These are phyloP conservation scores for Gypsophila paniculata DNA, from an alignment of 179 eudicot species.

Conservation along the genomic window DNA sequence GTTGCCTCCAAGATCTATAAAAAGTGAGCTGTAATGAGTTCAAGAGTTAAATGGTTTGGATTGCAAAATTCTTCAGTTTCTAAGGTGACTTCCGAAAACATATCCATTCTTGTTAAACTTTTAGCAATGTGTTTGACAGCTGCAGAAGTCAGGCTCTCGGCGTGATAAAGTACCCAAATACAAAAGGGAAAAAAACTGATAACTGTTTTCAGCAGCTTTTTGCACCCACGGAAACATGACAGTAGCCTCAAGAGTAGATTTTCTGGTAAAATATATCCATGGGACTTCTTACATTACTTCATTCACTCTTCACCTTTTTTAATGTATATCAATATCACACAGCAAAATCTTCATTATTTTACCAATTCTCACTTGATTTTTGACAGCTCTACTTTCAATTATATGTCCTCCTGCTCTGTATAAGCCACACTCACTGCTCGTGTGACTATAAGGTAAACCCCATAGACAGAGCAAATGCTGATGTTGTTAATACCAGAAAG, in stretches of 20 bases:
- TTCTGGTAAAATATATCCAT: neutral
- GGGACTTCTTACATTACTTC: neutral
- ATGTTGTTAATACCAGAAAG: neutral
- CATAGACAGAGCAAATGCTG: neutral
- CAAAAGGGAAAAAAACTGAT: neutral
- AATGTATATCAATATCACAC: too few relatives aligned
- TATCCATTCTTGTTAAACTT: neutral
- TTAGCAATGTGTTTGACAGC: slow-evolving; percentile 8
- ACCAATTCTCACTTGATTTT: too few relatives aligned
- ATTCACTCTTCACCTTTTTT: neutral
- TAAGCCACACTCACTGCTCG: too few relatives aligned
- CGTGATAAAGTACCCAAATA: slow-evolving; percentile 5
- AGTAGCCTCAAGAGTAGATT: neutral
- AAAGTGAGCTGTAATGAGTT: slow-evolving; percentile 18
- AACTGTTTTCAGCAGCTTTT: neutral
- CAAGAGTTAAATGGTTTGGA: neutral
- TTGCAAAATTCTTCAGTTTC: neutral
- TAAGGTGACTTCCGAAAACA: slow-evolving; percentile 6
- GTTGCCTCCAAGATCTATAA: slow-evolving; percentile 76
- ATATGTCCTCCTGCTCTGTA: too few relatives aligned
- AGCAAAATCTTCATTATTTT: too few relatives aligned
- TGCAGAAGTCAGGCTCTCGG: slow-evolving; percentile 10
- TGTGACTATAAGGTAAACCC: too few relatives aligned
- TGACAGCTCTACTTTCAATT: too few relatives aligned
- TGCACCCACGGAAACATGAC: neutral